A percentile compares a stretch with the other conserved stretches of the same genome.
phyloP scores from a whole-genome alignment of 768 basidiomycete genomes.

The Tulasnella sp. region DNA sequence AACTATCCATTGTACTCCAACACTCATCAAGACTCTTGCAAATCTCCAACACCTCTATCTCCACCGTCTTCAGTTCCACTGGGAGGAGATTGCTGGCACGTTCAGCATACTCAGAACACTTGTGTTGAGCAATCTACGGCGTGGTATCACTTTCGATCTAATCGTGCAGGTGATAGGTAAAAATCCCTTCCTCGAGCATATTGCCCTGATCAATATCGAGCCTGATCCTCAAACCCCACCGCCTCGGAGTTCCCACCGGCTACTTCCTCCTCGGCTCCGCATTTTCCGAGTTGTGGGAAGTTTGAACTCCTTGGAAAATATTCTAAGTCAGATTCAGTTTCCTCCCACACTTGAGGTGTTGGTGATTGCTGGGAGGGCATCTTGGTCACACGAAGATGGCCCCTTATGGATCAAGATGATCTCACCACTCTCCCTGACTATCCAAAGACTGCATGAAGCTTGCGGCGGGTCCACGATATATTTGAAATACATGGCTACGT shows the following conservation, averaged over 20 bases:
- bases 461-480: neutral
- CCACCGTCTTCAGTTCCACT: neutral
- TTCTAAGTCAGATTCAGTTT: neutral
- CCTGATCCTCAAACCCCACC: neutral
- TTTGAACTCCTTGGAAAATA: neutral
- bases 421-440: neutral
- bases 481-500: neutral
- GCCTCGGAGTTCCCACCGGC: neutral
- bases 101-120: neutral
- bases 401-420: neutral
- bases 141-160: neutral
- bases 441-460: neutral
- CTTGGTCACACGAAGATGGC: neutral
- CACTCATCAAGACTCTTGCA: too few species aligned
- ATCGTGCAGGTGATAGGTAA: neutral
- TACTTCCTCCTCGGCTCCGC: neutral
- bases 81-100: neutral
- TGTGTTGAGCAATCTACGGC: neutral
- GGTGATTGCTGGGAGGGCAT: neutral
- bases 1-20: too few species aligned
- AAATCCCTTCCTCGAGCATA: neutral
- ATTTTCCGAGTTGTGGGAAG: neutral
- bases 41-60: neutral
- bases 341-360: neutral
- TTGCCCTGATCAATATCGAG: neutral